Conservation (phyloP, 2,329 filamentous ascomycete genomes). For the Plectosphaerella plurivora region DNA sequence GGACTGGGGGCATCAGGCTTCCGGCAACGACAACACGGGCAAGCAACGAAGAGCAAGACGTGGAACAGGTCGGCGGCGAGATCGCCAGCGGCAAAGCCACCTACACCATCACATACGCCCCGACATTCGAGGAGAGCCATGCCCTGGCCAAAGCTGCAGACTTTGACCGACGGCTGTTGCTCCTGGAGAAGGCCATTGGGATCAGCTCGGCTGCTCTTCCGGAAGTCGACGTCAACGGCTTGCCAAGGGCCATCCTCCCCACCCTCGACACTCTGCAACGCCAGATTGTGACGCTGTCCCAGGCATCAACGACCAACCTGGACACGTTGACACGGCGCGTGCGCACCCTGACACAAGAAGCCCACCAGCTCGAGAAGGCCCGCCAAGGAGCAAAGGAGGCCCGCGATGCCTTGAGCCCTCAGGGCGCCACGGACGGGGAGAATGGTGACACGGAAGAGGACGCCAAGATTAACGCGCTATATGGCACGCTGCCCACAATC, state of each 20-base stretch:
- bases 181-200: conserved; percentile 78
- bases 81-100: conserved; percentile 25
- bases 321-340: conserved; percentile 69
- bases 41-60: too few species aligned
- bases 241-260: conserved; percentile 70
- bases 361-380: conserved; percentile 65
- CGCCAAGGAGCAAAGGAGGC: conserved; percentile 58
- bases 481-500: conserved; percentile 82
- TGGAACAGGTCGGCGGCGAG: neutral
- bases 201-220: conserved; percentile 66
- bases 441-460: conserved; percentile 60
- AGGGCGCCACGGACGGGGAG: conserved; percentile 36
- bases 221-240: conserved; percentile 51
- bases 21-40: neutral
- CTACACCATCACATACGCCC: conserved; percentile 63
- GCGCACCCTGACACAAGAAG: conserved; percentile 65
- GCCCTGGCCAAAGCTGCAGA: conserved; percentile 77
- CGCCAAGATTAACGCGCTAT: conserved; percentile 86
- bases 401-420: conserved; percentile 50
- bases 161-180: conserved; percentile 76
- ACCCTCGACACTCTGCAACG: conserved; percentile 76
- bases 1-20: conserved; percentile 1
- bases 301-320: conserved; percentile 67
- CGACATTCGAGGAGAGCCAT: conserved; percentile 61
- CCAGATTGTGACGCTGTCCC: conserved; percentile 71